Conservation (phyloP, 1,284 basidiomycete species). For the Irpex rosettiformis region DNA sequence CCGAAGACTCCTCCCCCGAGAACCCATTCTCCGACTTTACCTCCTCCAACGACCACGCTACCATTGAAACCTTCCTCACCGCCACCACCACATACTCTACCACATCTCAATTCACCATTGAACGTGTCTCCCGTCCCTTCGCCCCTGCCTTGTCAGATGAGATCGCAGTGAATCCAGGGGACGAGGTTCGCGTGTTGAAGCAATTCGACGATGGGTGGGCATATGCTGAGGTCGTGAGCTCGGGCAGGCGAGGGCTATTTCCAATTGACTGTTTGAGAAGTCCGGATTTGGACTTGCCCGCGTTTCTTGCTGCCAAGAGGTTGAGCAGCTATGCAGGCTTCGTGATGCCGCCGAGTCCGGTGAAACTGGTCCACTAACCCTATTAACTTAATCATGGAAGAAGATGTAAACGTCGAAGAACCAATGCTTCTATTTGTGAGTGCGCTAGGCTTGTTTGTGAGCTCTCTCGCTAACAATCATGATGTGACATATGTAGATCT, state of each 20-base stretch:
- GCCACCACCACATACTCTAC: constrained; percentile 19
- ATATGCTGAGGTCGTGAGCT: constrained; percentile 33
- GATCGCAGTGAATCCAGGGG: constrained; percentile 46
- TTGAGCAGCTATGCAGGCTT: constrained; percentile 35
- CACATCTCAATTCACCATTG: constrained; percentile 34
- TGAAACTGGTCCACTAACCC: neutral
- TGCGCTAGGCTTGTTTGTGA: neutral
- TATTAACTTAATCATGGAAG: too few species aligned
- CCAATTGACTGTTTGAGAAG: constrained; percentile 61
- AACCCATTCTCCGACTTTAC: constrained; percentile 15
- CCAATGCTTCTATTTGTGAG: neutral
- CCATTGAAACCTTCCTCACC: constrained; percentile 20
- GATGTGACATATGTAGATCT: neutral
- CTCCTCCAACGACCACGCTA: constrained; percentile 9
- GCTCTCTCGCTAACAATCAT: neutral
- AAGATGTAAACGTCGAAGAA: neutral
- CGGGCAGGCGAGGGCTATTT: constrained; percentile 39
- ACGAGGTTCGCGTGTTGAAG: constrained; percentile 48
- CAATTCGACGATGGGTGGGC: constrained; percentile 72
- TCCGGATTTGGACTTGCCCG: constrained; percentile 42
- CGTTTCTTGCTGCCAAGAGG: constrained; percentile 47
- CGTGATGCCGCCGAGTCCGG: neutral
- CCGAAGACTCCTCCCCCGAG: constrained; percentile 6
- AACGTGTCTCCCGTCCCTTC: constrained; percentile 54
- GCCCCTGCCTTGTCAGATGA: constrained; percentile 57